Percentiles rank a stretch among this genome's conserved stretches.
Evolutionary conservation across 371 early-diverging fungal genomes (phyloP).

Genomic region (Mucor mucedo): DNA sequence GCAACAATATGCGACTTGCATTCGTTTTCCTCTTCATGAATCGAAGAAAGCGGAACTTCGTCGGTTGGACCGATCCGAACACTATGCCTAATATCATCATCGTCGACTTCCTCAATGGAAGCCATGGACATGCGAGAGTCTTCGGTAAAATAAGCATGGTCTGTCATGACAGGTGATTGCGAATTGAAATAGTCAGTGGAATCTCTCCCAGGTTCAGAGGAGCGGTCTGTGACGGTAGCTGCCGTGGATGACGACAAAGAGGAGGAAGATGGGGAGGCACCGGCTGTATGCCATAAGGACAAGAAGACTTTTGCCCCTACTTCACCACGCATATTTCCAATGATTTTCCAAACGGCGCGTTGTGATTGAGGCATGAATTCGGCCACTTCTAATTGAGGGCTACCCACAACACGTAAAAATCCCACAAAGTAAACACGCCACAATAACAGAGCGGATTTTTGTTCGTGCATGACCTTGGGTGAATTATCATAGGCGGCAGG

Average conservation of each 20-base stretch:
- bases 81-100: conserved; percentile 23
- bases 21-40: conserved; percentile 17
- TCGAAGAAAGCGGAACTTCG: conserved; percentile 15
- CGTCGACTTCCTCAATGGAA: conserved; percentile 28
- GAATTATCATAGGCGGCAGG: conserved; percentile 20
- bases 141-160: conserved; percentile 6
- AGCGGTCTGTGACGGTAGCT: no score
- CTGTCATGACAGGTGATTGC: conserved; percentile 6
- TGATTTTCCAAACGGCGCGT: conserved; percentile 64
- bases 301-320: conserved; percentile 63
- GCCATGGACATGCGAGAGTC: conserved; percentile 25
- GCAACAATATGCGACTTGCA: conserved; percentile 9
- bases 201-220: neutral
- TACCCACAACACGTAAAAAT: conserved; percentile 62
- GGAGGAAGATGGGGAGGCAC: neutral
- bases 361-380: conserved; percentile 61
- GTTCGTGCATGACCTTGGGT: conserved; percentile 1
- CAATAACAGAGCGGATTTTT: conserved; percentile 27
- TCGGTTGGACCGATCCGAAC: conserved; percentile 30
- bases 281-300: conserved; percentile 59
- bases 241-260: no score
- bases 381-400: conserved; percentile 63
- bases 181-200: conserved; percentile 15
- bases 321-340: conserved; percentile 64
- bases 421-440: conserved; percentile 67